phyloP scores from a whole-genome alignment of 2,329 filamentous ascomycete genomes.

The Lecanicillium sp. region DNA sequence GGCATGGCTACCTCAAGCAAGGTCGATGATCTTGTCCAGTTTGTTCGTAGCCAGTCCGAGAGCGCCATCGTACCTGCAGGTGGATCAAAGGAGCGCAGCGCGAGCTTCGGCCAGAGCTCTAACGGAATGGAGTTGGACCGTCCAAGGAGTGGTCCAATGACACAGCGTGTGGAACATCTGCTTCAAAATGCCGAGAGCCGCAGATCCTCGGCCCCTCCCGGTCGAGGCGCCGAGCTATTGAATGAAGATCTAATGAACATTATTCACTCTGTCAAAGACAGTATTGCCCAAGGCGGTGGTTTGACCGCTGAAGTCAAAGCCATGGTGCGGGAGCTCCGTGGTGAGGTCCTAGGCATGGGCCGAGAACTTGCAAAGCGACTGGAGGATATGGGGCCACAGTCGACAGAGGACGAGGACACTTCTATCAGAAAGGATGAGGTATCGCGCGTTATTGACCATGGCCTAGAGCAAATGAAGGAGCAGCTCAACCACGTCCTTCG shows the following conservation, averaged over 20 bases:
- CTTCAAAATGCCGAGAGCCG: slow-evolving; percentile 33
- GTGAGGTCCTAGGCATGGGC: slow-evolving; percentile 91
- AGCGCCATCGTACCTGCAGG: slow-evolving; percentile 29
- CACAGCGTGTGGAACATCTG: slow-evolving; percentile 33
- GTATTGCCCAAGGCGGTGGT: slow-evolving; percentile 78
- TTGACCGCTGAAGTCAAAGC: slow-evolving; percentile 89
- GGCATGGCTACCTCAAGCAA: slow-evolving; percentile 53
- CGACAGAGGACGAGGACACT: slow-evolving; percentile 35
- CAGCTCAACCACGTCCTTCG: slow-evolving; percentile 75
- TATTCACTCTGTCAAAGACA: slow-evolving; percentile 82
- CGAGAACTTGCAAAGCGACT: slow-evolving; percentile 80
- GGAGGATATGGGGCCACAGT: slow-evolving; percentile 49
- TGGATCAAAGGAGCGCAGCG: slow-evolving; percentile 13
- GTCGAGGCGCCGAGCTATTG: slow-evolving; percentile 44
- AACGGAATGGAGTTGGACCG: slow-evolving; percentile 24
- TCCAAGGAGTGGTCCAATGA: slow-evolving; percentile 23
- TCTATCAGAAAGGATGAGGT: slow-evolving; percentile 60
- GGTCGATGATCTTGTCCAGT: slow-evolving; percentile 59
- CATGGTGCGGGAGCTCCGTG: slow-evolving; percentile 78
- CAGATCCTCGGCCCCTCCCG: slow-evolving; percentile 34
- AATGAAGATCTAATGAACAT: slow-evolving; percentile 76
- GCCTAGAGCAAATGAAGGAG: slow-evolving; percentile 71
- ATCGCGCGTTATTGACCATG: slow-evolving; percentile 68
- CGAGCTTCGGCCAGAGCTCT: slow-evolving; percentile 35
- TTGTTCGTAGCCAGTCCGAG: slow-evolving; percentile 46